Evolutionary conservation across 179 eudicot species (phyloP), one percentile per base, ranked within the genome.

Genomic region (Patellifolia procumbens): DNA sequence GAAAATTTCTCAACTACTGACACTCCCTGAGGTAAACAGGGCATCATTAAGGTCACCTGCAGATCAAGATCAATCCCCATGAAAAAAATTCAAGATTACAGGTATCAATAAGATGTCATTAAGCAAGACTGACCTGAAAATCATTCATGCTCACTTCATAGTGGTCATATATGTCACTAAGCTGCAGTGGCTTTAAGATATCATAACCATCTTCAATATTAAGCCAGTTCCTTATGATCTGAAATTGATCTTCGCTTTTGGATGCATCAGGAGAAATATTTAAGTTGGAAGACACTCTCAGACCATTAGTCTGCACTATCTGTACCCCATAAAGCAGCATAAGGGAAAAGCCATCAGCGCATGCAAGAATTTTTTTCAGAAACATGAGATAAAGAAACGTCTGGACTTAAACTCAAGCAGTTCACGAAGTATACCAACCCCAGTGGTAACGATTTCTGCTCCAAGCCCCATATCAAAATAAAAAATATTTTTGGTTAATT

Each of bases 1-100:
- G 86, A 82, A 70, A 87, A 77, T 68, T 91, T 91, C 62, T 93
- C 97, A 72, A 90, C 39, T 72, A 91, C 78, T 3, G 91, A 60
- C 62, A 86, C 46, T 66, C 85, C 86, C 63, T 74, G 79, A 74
- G 86, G 82, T 79, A 29, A 68, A 80, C 20, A n/a, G 73, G 87
- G 91, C 68, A 74, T 79, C 61, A 81, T 73, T 64, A 86, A 64
- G 64, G 83, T 79, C 68, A 84, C 79, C 98, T 94, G 94, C 82
- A 81, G 51, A 60, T 60, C 73, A 69, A 58, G 39, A 72, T 42
- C 56, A 70, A 65, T 55, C 52, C 49, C 48, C 49, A 62, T 43
- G 4, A 31, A 71, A 55, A 60, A 19, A 72, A 8, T 24, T n/a
- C 58, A 32, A 74, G 56, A 49, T 42, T 62, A 64, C 35, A 13